Evolutionary conservation across 2,329 filamentous ascomycete species (phyloP), one percentile per base, ranked within the genome.

Genomic region (Fusarium globosum): DNA sequence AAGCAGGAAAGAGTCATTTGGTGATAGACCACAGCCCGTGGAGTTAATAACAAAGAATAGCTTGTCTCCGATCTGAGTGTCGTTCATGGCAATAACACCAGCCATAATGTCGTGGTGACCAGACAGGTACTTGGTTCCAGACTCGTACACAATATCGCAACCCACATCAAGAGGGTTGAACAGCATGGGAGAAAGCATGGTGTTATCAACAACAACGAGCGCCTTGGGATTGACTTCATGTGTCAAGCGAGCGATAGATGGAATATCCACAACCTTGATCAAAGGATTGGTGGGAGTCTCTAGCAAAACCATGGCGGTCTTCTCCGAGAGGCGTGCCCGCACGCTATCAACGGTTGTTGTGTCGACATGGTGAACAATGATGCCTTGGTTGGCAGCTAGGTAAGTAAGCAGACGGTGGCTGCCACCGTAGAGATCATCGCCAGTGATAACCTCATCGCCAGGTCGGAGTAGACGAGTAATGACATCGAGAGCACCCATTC

Each of bases 81-180:
- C 92, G 81, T 98, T 98, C 82, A 95, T 91, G 28, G 95, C 96
- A 74, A 99, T 93, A 36, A 99, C 95, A 72, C 97, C 96, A 15
- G 96, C 96, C 96, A 99, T 99, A 80, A 99, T 93, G 81, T 99
- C 97, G 86, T 99, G 96, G 82, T 99, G 96, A 38, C 96, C 96
- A 3, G 95, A 98, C 11, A 99, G 88, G 80, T 99, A 99, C 83
- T 99, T 99, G 30, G 96, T 99, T 63, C 96, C 96, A 33, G 94
- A 97, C 85, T 99, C 96, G 83, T 99, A 99, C 63, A 97, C 94
- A 76, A 99, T 93, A 79, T 99, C 96, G 21, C 96, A 95, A 65
- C 97, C 96, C 35, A 98, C 88, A 69, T 98, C 96, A 23, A 99
- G 90, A 11, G 96, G 96, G 84, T 97, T 98, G 79, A 92, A 92